Evolutionary conservation across 495 filamentous ascomycete species (phyloP).

Genomic region (Hyaloscypha hepaticicola): DNA sequence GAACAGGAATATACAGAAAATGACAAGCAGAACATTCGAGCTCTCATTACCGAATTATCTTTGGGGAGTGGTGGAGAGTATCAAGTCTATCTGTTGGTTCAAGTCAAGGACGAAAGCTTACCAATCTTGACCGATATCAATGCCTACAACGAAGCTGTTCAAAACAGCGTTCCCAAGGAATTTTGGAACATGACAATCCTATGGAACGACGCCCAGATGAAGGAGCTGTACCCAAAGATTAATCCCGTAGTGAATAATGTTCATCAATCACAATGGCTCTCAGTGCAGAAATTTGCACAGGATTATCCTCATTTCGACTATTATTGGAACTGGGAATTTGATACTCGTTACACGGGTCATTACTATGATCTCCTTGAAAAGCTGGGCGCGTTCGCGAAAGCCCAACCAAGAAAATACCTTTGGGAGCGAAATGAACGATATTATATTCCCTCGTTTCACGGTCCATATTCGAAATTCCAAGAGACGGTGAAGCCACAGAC

Average conservation of each 20-base stretch:
- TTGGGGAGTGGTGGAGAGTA: constrained; percentile 75
- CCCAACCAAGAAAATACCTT: constrained; percentile 63
- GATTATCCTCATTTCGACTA: constrained; percentile 70
- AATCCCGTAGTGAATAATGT: constrained; percentile 40
- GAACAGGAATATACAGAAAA: constrained; percentile 67
- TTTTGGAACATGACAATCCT: constrained; percentile 66
- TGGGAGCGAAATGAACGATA: constrained; percentile 76
- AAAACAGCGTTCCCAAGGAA: constrained; percentile 58
- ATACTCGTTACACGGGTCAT: constrained; percentile 69
- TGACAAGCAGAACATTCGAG: constrained; percentile 68
- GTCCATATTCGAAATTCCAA: constrained; percentile 56
- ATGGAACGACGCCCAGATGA: constrained; percentile 60
- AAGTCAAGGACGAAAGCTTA: constrained; percentile 59
- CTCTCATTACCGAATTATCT: constrained; percentile 70
- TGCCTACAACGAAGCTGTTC: constrained; percentile 52
- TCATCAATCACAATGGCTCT: constrained; percentile 54
- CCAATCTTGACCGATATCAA: constrained; percentile 55
- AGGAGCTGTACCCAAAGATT: constrained; percentile 57
- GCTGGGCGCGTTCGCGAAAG: constrained; percentile 54
- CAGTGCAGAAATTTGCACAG: constrained; percentile 64
- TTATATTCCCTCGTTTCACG: constrained; percentile 66
- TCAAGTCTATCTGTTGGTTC: constrained; percentile 71
- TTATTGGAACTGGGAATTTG: constrained; percentile 77
- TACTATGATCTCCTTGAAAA: constrained; percentile 67
- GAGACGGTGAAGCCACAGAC: constrained; percentile 47